These are phyloP conservation scores for Jimgerdemannia flammicorona DNA, from an alignment of 192 early-diverging fungal species.

Conservation along the genomic window DNA sequence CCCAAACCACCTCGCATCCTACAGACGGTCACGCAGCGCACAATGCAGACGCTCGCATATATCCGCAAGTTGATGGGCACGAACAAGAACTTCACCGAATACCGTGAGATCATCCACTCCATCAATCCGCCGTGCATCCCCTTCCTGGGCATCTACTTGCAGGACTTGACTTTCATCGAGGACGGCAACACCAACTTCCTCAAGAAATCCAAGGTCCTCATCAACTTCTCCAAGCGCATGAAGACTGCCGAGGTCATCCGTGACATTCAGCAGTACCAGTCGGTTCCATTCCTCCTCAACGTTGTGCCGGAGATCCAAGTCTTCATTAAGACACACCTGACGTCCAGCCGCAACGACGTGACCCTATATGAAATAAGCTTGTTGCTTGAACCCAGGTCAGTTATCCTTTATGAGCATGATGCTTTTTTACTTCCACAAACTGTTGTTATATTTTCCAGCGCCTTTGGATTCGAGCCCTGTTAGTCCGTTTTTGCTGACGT, in stretches of 20 bases:
- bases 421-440: no score
- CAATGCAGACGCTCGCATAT: conserved; percentile 52
- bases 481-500: background rate
- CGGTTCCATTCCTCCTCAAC: conserved; percentile 74
- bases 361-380: conserved; percentile 78
- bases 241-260: conserved; percentile 89
- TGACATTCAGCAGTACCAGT: conserved; percentile 91
- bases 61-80: conserved; percentile 78
- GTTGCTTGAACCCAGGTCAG: conserved; percentile 77
- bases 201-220: conserved; percentile 56
- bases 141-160: conserved; percentile 77
- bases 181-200: conserved; percentile 86
- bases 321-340: conserved; percentile 66
- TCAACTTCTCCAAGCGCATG: conserved; percentile 92
- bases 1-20: background rate
- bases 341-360: conserved; percentile 64
- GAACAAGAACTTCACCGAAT: conserved; percentile 78
- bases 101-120: conserved; percentile 80
- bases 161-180: conserved; percentile 92
- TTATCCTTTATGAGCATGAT: background rate
- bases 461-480: background rate
- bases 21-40: conserved; percentile 41
- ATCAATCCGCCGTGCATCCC: conserved; percentile 84
- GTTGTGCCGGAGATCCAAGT: conserved; percentile 83
- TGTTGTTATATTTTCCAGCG: no score